These are phyloP conservation scores for Chlorella sp. DNA, from an alignment of 139 green algal genomes.

Conservation along the genomic window DNA sequence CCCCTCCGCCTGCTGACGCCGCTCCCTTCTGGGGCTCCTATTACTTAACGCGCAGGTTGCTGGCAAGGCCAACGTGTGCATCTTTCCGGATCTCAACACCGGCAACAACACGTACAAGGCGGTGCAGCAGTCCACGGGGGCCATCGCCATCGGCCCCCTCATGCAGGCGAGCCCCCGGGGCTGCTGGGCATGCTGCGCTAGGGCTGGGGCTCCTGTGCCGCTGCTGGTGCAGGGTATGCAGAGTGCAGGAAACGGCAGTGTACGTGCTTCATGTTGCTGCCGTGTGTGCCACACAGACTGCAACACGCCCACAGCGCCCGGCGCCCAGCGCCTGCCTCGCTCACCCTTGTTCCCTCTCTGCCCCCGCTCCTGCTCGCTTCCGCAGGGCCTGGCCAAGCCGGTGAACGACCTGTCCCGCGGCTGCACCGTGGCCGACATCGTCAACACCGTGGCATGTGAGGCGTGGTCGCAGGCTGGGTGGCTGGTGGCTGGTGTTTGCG, in stretches of 20 bases:
- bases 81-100: slow-evolving; percentile 95
- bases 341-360: not conserved
- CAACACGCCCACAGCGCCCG: not conserved
- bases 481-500: not conserved
- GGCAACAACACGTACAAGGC: slow-evolving; percentile 93
- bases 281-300: not conserved
- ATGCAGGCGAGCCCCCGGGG: slow-evolving; percentile 61
- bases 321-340: too few relatives aligned
- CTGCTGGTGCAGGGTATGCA: not conserved
- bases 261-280: not conserved
- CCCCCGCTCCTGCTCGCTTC: not conserved
- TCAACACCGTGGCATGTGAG: slow-evolving; percentile 87
- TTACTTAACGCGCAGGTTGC: slow-evolving; percentile 50
- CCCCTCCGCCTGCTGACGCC: too few relatives aligned
- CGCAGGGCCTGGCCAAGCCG: slow-evolving; percentile 81
- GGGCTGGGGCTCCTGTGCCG: not conserved
- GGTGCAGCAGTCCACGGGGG: slow-evolving; percentile 75
- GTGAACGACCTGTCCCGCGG: slow-evolving; percentile 93
- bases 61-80: slow-evolving; percentile 81
- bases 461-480: not conserved
- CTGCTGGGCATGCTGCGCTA: not conserved
- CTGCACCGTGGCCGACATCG: slow-evolving; percentile 91
- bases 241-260: too few relatives aligned
- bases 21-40: too few relatives aligned
- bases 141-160: slow-evolving; percentile 87